phyloP scores from a whole-genome alignment of 2,329 filamentous ascomycete genomes.

The Xenosphaeropsis pyriputrescens region DNA sequence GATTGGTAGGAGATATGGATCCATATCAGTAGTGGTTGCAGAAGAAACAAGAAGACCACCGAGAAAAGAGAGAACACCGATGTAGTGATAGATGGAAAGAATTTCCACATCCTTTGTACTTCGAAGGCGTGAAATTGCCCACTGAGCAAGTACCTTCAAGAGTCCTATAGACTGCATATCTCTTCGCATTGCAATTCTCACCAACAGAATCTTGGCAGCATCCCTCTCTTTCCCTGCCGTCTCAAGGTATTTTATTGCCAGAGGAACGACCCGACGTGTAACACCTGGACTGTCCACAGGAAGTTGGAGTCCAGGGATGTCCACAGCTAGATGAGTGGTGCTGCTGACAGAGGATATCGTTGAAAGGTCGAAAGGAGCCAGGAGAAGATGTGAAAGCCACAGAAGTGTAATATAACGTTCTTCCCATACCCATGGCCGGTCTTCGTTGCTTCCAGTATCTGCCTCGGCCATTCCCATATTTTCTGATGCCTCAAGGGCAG shows the following conservation, averaged over 20 bases:
- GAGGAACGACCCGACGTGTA: constrained; percentile 50
- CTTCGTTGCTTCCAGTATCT: constrained; percentile 5
- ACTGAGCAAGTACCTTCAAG: constrained; percentile 50
- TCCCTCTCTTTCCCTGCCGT: constrained; percentile 77
- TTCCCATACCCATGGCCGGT: constrained; percentile 54
- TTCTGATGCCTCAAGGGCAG: constrained; percentile 51
- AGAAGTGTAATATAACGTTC: constrained; percentile 76
- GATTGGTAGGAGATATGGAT: constrained; percentile 46
- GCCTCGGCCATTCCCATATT: constrained; percentile 9
- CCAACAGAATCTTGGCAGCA: constrained; percentile 70
- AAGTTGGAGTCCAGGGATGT: constrained; percentile 35
- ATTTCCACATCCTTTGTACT: constrained; percentile 23
- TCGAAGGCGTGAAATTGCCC: constrained; percentile 50
- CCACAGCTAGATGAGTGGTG: constrained; percentile 27
- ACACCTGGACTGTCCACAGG: constrained; percentile 52
- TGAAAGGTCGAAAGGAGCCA: constrained; percentile 80
- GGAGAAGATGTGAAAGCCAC: constrained; percentile 72
- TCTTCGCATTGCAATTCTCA: constrained; percentile 65
- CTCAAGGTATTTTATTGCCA: constrained; percentile 58
- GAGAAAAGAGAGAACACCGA: constrained; percentile 69
- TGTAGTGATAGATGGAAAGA: constrained; percentile 54
- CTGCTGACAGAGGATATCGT: constrained; percentile 58
- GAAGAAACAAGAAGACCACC: constrained; percentile 57
- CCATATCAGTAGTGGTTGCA: constrained; percentile 60
- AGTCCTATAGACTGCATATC: constrained; percentile 78